Base-by-base conservation (phyloP, 2,329 filamentous ascomycete species). In the Verticillium albo-atrum region DNA sequence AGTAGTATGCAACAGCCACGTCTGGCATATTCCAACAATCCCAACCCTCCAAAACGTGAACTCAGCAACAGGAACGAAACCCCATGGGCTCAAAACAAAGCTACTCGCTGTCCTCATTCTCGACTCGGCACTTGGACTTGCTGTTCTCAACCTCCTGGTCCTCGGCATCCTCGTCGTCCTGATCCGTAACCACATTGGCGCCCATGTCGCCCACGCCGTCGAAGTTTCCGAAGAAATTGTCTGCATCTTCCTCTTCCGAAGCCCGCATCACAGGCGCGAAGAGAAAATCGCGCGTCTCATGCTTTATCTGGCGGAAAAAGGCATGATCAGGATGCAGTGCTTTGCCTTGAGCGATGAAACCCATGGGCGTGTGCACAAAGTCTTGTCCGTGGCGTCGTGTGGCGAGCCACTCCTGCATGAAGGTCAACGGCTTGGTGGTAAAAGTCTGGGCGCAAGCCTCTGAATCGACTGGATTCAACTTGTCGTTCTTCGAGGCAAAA, bases 361-460 rank as follows among this genome's bases (percentile, higher is more conserved):
- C 84, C 77, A 87, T 86, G 0, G 84, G 85, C 0, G 83, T 87
- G 27, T 86, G 80, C 15, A 77, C 66, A 56, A 87, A 78, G 60
- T 88, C 83, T 59, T 86, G 82, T 0, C 80, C 80, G 37, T 80
- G 81, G 1, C 84, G 79, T 1, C 81, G 75, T 0, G 84, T 61
- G 0, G 79, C 71, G 1, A 87, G 70, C 84, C 84, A 88, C 53
- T 87, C 83, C 25, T 82, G 75, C 0, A 87, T 65, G 65, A 85
- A 85, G 0, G 68, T 72, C 5, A 79, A 62, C 0, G 78, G 77
- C 23, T 58, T 37, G 1, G 74, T 73, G 17, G 76, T 14, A 20
- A n/a, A 10, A 27, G 25, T 64, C 60, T 61, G 64, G 70, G n/a
- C n/a, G n/a, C n/a, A n/a, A n/a, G n/a, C n/a, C n/a, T n/a, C n/a